phyloP scores from a whole-genome alignment of 2,329 filamentous ascomycete species.

The Xylariaceae sp. region DNA sequence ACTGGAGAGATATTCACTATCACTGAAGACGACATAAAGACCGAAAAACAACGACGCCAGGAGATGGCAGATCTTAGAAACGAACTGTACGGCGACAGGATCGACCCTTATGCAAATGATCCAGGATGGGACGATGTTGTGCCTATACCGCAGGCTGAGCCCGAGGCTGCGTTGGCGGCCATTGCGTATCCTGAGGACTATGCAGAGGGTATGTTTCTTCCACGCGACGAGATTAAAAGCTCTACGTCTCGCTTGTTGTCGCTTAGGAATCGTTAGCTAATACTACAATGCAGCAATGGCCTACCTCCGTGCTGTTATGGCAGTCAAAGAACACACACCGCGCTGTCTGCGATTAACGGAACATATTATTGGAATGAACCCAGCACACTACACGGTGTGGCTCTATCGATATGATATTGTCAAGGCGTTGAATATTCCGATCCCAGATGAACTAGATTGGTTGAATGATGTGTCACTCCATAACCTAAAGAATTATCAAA shows the following conservation, averaged over 20 bases:
- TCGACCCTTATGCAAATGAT: constrained; percentile 64
- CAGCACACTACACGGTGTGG: constrained; percentile 98
- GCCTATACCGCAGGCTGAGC: constrained; percentile 84
- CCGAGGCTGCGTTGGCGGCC: constrained; percentile 82
- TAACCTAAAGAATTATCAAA: constrained; percentile 98
- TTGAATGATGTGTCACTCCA: constrained; percentile 81
- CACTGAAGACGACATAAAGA: constrained; percentile 50
- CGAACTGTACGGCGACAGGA: constrained; percentile 57
- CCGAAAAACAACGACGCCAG: constrained; percentile 55
- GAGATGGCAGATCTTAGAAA: constrained; percentile 59
- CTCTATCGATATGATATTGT: constrained; percentile 88
- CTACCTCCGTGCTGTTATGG: constrained; percentile 95
- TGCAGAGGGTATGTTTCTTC: constrained; percentile 66
- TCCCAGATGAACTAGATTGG: constrained; percentile 81
- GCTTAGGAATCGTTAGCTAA: constrained; percentile 11
- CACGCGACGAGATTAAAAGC: not conserved
- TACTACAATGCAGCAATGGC: constrained; percentile 68
- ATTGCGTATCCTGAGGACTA: constrained; percentile 94
- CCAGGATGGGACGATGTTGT: constrained; percentile 84
- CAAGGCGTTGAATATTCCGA: constrained; percentile 67
- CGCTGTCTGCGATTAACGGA: constrained; percentile 83
- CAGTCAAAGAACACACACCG: constrained; percentile 79
- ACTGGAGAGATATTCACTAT: constrained; percentile 22
- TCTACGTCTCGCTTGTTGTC: not conserved
- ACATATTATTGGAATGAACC: constrained; percentile 90